Percentiles rank a stretch among this genome's conserved stretches.
These are phyloP conservation scores for Thymus mandschuricus DNA, from an alignment of 257 asterid genomes.

Conservation along the genomic window DNA sequence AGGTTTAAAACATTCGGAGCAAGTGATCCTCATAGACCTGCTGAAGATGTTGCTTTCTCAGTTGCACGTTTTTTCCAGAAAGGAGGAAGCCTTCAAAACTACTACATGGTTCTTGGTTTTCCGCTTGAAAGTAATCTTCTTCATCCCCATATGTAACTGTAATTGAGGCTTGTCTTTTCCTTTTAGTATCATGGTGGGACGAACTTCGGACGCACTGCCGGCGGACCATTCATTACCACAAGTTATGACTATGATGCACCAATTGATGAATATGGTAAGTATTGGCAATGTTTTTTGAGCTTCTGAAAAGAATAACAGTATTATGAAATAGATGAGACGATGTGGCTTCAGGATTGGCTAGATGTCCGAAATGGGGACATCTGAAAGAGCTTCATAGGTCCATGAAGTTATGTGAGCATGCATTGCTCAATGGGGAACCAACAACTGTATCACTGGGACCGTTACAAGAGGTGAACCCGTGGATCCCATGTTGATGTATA, in stretches of 20 bases:
- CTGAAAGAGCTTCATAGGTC: slow-evolving; percentile 89
- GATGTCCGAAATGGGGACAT: slow-evolving; percentile 94
- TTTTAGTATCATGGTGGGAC: slow-evolving; percentile 95
- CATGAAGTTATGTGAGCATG: slow-evolving; percentile 70
- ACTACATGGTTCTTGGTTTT: slow-evolving; percentile 69
- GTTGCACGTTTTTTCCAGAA: slow-evolving; percentile 95
- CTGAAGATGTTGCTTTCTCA: slow-evolving; percentile 88
- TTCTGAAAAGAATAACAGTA: slow-evolving; percentile 20
- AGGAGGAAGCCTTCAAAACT: slow-evolving; percentile 94
- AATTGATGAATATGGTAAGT: slow-evolving; percentile 87
- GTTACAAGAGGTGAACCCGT: slow-evolving; percentile 65
- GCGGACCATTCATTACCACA: slow-evolving; percentile 96
- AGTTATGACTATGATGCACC: slow-evolving; percentile 98
- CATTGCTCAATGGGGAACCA: slow-evolving; percentile 61
- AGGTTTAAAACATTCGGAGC: slow-evolving; percentile 94
- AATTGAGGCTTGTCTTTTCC: slow-evolving; percentile 28
- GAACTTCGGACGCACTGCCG: slow-evolving; percentile 94
- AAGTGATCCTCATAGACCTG: slow-evolving; percentile 89
- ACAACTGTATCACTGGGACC: slow-evolving; percentile 62
- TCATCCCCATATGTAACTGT: slow-evolving; percentile 14
- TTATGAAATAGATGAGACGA: slow-evolving; percentile 17
- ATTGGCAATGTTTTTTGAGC: slow-evolving; percentile 1
- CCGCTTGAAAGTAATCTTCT: slow-evolving; percentile 9
- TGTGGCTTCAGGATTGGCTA: slow-evolving; percentile 70
- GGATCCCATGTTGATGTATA: slow-evolving; percentile 2